These are phyloP conservation scores for Sporisorium iseilematis-ciliati DNA, from an alignment of 1,284 basidiomycete species.

Conservation along the genomic window DNA sequence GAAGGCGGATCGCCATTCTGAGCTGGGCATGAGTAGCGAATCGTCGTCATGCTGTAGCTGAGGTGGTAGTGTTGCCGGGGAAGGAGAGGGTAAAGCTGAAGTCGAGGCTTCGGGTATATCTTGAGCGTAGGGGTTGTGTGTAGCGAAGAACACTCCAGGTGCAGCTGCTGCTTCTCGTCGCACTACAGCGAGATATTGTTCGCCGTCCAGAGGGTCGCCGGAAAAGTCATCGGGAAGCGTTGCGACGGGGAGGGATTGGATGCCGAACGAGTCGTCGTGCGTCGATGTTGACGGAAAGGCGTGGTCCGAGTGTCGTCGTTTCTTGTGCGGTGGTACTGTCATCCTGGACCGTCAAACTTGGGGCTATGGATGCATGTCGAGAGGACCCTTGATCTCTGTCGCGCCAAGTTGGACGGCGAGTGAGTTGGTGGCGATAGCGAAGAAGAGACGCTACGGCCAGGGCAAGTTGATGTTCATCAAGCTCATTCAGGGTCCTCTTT, in stretches of 20 bases:
- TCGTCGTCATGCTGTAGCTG: background rate
- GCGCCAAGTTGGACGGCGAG: background rate
- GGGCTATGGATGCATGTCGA: background rate
- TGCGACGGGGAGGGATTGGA: constrained; percentile 61
- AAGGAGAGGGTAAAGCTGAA: background rate
- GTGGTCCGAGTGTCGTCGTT: constrained; percentile 13
- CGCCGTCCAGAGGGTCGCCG: constrained; percentile 60
- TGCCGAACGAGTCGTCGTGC: constrained; percentile 41
- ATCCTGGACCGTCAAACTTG: background rate
- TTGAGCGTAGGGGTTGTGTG: constrained; percentile 49
- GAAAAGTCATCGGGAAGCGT: constrained; percentile 53
- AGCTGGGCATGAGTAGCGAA: constrained; percentile 30
- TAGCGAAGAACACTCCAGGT: constrained; percentile 41
- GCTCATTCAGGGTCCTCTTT: constrained; percentile 2
- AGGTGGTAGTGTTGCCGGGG: background rate
- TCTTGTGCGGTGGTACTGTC: constrained; percentile 19
- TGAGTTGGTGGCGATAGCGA: background rate
- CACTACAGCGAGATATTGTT: constrained; percentile 64
- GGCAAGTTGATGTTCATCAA: background rate
- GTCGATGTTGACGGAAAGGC: background rate
- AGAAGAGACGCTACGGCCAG: background rate
- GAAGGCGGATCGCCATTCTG: constrained; percentile 44
- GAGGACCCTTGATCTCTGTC: background rate
- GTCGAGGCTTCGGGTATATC: background rate
- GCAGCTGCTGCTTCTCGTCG: constrained; percentile 47